Base-by-base conservation (phyloP, 2,329 filamentous ascomycete genomes). In the Microdochium trichocladiopsis region DNA sequence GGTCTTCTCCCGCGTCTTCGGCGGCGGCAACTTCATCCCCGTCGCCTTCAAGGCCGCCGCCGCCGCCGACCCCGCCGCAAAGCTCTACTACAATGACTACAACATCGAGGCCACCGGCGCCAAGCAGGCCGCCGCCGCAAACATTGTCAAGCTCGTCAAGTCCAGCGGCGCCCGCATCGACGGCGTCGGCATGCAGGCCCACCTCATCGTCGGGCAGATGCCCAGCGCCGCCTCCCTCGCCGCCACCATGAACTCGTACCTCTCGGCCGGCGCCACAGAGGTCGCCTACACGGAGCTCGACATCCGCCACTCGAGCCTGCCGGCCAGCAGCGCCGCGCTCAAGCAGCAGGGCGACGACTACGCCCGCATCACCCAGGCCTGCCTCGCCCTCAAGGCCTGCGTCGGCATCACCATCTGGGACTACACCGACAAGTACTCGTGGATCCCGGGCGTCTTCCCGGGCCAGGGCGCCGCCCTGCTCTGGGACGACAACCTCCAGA, bases 281-380 rank as follows among this genome's bases (percentile, higher is more conserved):
- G 77, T 83, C 4, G 79, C 80, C 4, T 74, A 82, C 61, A 85
- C 82, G 1, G 82, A 86, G 68, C 68, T 85, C 22, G 82, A 86
- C 61, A 78, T 85, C 55, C 72, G 81, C 25, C 74, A 77, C 52
- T 61, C 62, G 2, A 62, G 61, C 4, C 63, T 82, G 12, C 78
- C 80, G 0, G 64, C 74, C 3, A 72, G 66, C 12, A 58, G 63
- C 2, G 59, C 67, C 5, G 71, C 70, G 31, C 64, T 74, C 37
- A 59, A 63, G 14, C 70, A 73, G 53, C 79, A 83, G 66, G 73
- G 71, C 0, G 62, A 61, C 25, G 73, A 76, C 55, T 82, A 76
- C 60, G 69, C 59, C 37, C 61, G 61, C 52, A 64, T 70, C 9
- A 64, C 66, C 4, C 58, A 61, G 50, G 65, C 69, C 5, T 72